These are phyloP conservation scores for Schrenkiella parvula DNA, from an alignment of 345 rosid genomes.

Conservation along the genomic window DNA sequence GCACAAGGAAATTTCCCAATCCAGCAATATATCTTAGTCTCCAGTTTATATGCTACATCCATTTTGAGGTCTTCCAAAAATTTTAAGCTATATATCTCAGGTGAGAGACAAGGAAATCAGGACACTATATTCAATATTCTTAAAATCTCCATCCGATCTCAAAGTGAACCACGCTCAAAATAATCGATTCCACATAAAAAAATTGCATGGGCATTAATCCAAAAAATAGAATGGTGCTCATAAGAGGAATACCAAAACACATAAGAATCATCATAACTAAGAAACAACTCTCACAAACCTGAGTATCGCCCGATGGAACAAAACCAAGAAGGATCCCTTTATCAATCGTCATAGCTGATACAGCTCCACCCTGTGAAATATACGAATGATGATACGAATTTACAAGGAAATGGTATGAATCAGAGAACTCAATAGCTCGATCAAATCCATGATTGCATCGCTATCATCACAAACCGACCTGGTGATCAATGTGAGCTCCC, in stretches of 20 bases:
- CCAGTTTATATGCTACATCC: neutral
- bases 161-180: neutral
- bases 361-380: constrained; percentile 69
- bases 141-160: constrained; percentile 2
- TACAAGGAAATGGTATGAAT: neutral
- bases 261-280: constrained; percentile 8
- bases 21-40: neutral
- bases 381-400: constrained; percentile 6
- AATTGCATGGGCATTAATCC: neutral
- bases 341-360: constrained; percentile 88
- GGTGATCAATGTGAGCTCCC: constrained; percentile 98
- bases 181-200: neutral
- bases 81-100: neutral
- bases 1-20: neutral
- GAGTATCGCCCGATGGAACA: constrained; percentile 57
- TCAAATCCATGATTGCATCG: neutral
- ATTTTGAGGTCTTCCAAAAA: neutral
- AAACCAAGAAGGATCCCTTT: constrained; percentile 85
- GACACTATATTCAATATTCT: neutral
- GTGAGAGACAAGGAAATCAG: neutral
- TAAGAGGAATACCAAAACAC: neutral
- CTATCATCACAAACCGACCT: constrained; percentile 41
- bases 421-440: constrained; percentile 5
- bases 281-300: constrained; percentile 39
- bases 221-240: neutral